Base-by-base conservation (phyloP, 768 basidiomycete species). In the Macrocybe gigantea region DNA sequence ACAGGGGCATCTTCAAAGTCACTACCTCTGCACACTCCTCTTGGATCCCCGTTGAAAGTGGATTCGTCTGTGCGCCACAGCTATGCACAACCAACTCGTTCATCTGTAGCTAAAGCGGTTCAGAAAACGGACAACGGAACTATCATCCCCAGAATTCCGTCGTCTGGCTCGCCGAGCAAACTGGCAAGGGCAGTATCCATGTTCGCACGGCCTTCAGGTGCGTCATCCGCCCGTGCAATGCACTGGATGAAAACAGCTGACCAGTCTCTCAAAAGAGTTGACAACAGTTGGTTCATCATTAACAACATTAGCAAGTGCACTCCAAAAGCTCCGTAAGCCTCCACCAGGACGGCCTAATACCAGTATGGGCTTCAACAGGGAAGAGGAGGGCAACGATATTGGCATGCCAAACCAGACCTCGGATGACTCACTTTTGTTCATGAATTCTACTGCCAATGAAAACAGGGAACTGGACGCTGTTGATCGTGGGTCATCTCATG, bases 251-350 rank as follows among this genome's bases (percentile, higher is more conserved):
- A 22, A 22, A 22, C 22, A 22, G 22, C 22, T 22, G 22, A 22
- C 22, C 22, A 1, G 22, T 22, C 4, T 22, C 22, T 22, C 22
- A 22, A 22, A 22, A 22, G 22, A 22, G 4, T 1, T 22, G 22
- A 22, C 22, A 22, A 22, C 22, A 22, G 22, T 22, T 2, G 44
- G 66, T 11, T 75, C 78, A 4, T 77, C 83, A 0, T 62, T 89
- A n/a, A 78, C 79, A 5, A 84, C 75, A 5, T 68, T 89, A 10
- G 79, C 83, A 7, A 74, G 72, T 51, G 87, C 87, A 2, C 65
- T 90, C 29, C 81, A 88, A 58, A 85, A 82, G 56, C 70, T 89
- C n/a, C 71, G 73, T 29, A 75, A 78, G 61, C 85, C 82, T 0
- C 74, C 82, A 2, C 86, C 84, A 3, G 72, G 71, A 15, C 63